phyloP scores from a whole-genome alignment of 495 filamentous ascomycete species.

The Lasiosphaeria miniovina region DNA sequence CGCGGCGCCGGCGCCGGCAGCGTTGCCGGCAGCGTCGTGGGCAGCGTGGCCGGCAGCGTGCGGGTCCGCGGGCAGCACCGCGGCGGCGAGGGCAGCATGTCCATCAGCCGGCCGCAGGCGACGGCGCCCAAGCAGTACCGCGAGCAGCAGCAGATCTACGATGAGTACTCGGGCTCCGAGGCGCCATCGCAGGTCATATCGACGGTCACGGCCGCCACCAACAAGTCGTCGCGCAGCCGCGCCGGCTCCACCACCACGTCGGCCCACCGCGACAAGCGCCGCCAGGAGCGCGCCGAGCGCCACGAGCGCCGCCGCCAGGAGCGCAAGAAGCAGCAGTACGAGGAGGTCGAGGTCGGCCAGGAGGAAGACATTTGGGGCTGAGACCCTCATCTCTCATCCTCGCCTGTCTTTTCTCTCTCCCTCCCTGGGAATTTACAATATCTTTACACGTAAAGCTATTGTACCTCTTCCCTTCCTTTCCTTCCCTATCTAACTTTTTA shows the following conservation, averaged over 20 bases:
- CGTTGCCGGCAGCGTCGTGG: no score
- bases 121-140: not conserved
- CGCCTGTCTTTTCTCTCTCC: constrained; percentile 2
- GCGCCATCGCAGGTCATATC: not conserved
- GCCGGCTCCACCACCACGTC: not conserved
- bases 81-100: not conserved
- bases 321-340: constrained; percentile 17
- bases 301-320: not conserved
- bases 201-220: not conserved
- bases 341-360: constrained; percentile 27
- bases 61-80: not conserved
- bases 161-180: not conserved
- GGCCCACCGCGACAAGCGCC: not conserved
- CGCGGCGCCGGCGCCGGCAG: no score
- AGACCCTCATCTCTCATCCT: not conserved
- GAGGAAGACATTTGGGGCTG: constrained; percentile 26
- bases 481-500: no score
- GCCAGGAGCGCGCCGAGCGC: not conserved
- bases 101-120: not conserved
- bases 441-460: not conserved
- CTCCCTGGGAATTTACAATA: constrained; percentile 1
- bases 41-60: no score
- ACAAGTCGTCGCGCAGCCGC: not conserved
- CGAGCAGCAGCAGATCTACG: not conserved
- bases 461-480: no score